Evolutionary conservation across 176 grass and related monocot species (phyloP), one percentile per base, ranked within the genome.

Genomic region (Hsuehochloa calcarea): DNA sequence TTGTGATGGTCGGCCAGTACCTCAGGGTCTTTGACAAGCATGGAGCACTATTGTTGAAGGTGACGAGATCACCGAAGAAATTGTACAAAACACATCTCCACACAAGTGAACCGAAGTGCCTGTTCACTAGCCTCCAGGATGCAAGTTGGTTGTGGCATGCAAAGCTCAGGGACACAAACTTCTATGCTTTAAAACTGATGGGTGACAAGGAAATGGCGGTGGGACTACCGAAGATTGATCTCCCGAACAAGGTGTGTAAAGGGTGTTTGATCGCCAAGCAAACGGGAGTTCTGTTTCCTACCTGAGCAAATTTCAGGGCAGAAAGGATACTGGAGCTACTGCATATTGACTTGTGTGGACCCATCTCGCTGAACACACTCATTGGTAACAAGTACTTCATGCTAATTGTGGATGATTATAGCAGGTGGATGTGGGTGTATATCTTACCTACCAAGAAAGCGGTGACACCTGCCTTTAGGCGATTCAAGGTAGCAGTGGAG

Each of bases 101-200:
- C 0, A 5, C 13, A 1, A 1, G 4, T 51, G 15, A 51, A 16
- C 49, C 49, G 0, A 29, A 29, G 29, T 29, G 29, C 29, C 4
- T 51, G 14, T 14, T 10, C 10, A 10, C 43, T 11, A 45, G 10
- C 2, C 43, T 11, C 43, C 0, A 11, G 10, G 43, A 45, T 38
- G 35, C 6, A 68, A 10, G 0, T 17, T 74, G 49, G 72, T 0
- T 74, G 0, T 76, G 74, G 74, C 74, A 76, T 40, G 74, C 10
- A 0, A 29, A 34, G 1, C 29, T 76, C 0, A 52, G 51, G 0
- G 52, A 59, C 12, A 20, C 40, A 0, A 59, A 76, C 0, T 76
- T 76, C 9, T 4, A 76, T 0, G 5, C 73, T 0, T 0, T 76
- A 0, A 76, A 25, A 0, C 0, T 8, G 4, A 2, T 76, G 0